These are phyloP conservation scores for Actinomortierella wolfii DNA, from an alignment of 371 early-diverging fungal genomes.

Conservation along the genomic window DNA sequence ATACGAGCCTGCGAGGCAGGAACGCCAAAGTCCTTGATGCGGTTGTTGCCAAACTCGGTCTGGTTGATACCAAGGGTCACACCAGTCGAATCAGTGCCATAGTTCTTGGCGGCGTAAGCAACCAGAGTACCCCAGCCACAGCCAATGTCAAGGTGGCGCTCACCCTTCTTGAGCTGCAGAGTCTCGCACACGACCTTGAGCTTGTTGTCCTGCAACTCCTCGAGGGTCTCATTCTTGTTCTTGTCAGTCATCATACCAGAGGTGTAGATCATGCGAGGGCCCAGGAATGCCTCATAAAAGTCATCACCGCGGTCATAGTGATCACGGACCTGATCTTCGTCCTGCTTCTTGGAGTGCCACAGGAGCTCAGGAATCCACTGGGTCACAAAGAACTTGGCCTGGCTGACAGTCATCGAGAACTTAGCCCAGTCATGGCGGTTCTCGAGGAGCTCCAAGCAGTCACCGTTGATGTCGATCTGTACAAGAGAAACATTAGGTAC, in stretches of 20 bases:
- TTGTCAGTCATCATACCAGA: conserved; percentile 87
- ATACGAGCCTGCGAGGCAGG: conserved; percentile 73
- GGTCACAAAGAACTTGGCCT: conserved; percentile 89
- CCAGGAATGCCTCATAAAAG: conserved; percentile 94
- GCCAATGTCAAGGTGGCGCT: conserved; percentile 94
- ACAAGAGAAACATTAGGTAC: not conserved
- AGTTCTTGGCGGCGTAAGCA: conserved; percentile 89
- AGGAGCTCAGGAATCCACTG: conserved; percentile 96
- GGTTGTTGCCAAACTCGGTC: conserved; percentile 84
- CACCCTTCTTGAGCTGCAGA: conserved; percentile 86
- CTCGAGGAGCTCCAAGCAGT: conserved; percentile 88
- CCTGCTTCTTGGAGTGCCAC: conserved; percentile 95
- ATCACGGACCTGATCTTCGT: conserved; percentile 95
- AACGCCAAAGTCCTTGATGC: conserved; percentile 85
- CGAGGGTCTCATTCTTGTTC: conserved; percentile 82
- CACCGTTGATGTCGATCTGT: conserved; percentile 86
- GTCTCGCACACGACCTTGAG: conserved; percentile 88
- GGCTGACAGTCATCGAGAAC: conserved; percentile 84
- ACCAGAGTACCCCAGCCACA: conserved; percentile 98
- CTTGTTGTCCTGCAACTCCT: conserved; percentile 95
- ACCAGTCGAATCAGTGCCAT: conserved; percentile 87
- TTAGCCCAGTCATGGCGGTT: conserved; percentile 93
- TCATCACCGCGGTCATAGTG: conserved; percentile 98
- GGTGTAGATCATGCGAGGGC: conserved; percentile 94
- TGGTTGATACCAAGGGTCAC: conserved; percentile 94